Percentiles rank a stretch among this genome's conserved stretches.
These are phyloP conservation scores for Nakaseomyces bracarensis DNA, from an alignment of 1,139 yeast genomes.

Conservation along the genomic window DNA sequence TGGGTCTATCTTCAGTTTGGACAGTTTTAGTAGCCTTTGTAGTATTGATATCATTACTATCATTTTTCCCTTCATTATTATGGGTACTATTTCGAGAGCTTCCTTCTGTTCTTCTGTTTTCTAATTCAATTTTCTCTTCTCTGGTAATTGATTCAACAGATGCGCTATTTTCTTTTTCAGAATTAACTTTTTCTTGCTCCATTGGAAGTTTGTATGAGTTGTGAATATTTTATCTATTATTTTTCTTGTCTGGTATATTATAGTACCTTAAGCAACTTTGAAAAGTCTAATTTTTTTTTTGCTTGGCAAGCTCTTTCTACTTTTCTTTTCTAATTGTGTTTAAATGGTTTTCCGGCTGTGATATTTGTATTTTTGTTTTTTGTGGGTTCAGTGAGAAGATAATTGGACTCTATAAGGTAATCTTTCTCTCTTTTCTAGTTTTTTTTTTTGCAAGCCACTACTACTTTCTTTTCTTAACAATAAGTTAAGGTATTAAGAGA, in stretches of 20 bases:
- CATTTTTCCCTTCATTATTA: background rate
- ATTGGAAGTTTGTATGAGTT: conserved; percentile 1
- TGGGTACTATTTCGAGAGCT: background rate
- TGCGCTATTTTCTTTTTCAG: background rate
- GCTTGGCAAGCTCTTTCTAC: too few relatives aligned
- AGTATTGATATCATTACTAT: background rate
- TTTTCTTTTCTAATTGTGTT: too few relatives aligned
- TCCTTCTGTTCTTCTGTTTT: background rate
- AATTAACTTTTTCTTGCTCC: background rate
- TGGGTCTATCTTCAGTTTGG: background rate
- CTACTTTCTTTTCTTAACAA: too few relatives aligned
- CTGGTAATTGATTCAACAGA: conserved; percentile 1
- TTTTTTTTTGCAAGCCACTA: too few relatives aligned
- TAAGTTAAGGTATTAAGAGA: too few relatives aligned
- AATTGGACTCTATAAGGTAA: too few relatives aligned
- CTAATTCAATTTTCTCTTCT: background rate
- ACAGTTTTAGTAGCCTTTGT: background rate
- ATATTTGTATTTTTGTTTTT: too few relatives aligned
- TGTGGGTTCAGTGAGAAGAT: too few relatives aligned
- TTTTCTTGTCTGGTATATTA: background rate
- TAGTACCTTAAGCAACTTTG: too few relatives aligned
- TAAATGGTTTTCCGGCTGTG: too few relatives aligned
- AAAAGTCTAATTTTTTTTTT: background rate
- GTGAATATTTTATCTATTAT: background rate
- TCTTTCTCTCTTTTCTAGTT: too few relatives aligned